phyloP scores from a whole-genome alignment of 225 moss, liverwort and hornwort genomes.

The Asterella californica region DNA sequence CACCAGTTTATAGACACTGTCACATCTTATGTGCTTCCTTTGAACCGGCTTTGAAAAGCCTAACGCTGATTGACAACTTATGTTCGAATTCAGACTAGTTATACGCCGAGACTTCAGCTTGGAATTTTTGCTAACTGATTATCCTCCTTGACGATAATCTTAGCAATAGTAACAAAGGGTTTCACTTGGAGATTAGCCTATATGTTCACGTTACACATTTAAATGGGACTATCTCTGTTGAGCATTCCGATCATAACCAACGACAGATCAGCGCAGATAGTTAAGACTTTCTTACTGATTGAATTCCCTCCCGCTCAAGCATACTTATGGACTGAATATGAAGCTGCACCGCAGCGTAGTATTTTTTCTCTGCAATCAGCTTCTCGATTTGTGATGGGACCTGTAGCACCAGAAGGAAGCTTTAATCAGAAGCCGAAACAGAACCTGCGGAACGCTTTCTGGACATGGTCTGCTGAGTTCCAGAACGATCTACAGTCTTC shows the following conservation, averaged over 20 bases:
- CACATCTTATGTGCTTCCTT: neutral
- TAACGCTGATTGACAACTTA: neutral
- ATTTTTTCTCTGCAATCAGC: slow-evolving; percentile 84
- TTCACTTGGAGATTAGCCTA: neutral
- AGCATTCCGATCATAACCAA: neutral
- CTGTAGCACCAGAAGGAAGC: slow-evolving; percentile 35
- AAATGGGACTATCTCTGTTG: neutral
- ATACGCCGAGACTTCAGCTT: neutral
- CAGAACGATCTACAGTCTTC: neutral
- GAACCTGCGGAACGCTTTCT: neutral
- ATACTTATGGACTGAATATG: slow-evolving; percentile 97
- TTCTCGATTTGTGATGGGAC: slow-evolving; percentile 96
- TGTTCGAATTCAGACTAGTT: neutral
- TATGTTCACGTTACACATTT: neutral
- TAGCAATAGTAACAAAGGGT: neutral
- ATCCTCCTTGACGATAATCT: neutral
- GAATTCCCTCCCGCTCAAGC: slow-evolving; percentile 98
- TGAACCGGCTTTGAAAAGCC: neutral
- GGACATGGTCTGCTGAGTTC: neutral
- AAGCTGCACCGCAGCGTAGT: slow-evolving; percentile 98
- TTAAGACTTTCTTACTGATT: slow-evolving; percentile 53
- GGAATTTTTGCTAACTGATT: neutral
- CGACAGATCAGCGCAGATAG: neutral
- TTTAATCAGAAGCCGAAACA: neutral
- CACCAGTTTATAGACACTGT: neutral